phyloP scores from a whole-genome alignment of 441 rosid species.

The Pelargonium australe region DNA sequence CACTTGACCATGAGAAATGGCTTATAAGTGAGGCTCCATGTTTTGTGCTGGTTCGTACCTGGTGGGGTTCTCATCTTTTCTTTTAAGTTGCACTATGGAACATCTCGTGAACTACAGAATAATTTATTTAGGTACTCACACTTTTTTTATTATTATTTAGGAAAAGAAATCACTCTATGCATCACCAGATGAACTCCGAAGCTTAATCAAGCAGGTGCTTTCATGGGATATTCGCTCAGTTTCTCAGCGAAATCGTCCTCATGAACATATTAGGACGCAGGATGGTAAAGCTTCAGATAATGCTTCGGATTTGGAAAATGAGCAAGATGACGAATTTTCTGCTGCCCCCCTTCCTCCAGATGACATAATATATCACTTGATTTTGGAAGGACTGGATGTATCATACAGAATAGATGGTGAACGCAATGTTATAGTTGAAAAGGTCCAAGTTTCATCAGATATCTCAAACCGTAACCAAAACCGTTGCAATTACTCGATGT shows the following conservation, averaged over 20 bases:
- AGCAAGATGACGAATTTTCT: conserved; percentile 20
- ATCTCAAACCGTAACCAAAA: conserved; percentile 13
- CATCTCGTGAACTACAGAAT: neutral
- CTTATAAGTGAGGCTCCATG: neutral
- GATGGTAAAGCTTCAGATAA: conserved; percentile 14
- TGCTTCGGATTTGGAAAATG: conserved; percentile 16
- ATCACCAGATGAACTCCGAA: conserved; percentile 54
- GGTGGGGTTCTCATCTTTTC: neutral
- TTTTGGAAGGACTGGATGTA: conserved; percentile 66
- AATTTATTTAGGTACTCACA: neutral
- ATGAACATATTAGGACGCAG: conserved; percentile 15
- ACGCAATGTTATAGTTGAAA: conserved; percentile 53
- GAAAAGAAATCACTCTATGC: conserved; percentile 57
- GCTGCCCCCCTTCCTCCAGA: conserved; percentile 12
- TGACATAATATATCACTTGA: conserved; percentile 48
- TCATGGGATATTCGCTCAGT: conserved; percentile 89
- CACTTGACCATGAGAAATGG: neutral
- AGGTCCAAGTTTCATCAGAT: conserved; percentile 29
- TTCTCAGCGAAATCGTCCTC: conserved; percentile 67
- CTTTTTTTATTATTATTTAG: conserved; percentile 30
- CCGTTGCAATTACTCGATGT: conserved; percentile 23
- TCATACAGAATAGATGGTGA: conserved; percentile 50
- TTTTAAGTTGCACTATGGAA: neutral
- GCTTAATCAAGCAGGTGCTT: conserved; percentile 61
- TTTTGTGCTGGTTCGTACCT: neutral